These are phyloP conservation scores for Ceratobasidium theobromae DNA, from an alignment of 1,284 basidiomycete genomes.

Conservation along the genomic window DNA sequence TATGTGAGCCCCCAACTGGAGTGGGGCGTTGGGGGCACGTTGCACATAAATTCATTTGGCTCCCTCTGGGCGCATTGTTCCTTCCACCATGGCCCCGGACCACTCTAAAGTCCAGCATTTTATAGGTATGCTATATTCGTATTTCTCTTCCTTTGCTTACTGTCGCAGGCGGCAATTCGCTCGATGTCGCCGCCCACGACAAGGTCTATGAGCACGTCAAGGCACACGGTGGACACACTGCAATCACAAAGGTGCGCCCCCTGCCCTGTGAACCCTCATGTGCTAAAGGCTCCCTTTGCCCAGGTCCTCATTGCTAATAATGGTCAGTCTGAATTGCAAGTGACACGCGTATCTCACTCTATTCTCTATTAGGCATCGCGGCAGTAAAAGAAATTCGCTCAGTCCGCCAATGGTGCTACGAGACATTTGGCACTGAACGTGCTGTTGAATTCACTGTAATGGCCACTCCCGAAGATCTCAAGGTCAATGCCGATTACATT, in stretches of 20 bases:
- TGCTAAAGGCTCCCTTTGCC: constrained; percentile 3
- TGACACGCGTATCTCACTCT: constrained; percentile 37
- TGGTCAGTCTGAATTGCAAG: constrained; percentile 50
- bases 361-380: constrained; percentile 73
- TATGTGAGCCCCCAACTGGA: constrained; percentile 16
- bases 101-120: constrained; percentile 50
- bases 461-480: constrained; percentile 98
- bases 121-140: constrained; percentile 42
- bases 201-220: constrained; percentile 91
- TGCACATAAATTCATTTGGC: constrained; percentile 10
- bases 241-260: constrained; percentile 88
- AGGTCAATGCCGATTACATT: constrained; percentile 99
- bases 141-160: too few species aligned
- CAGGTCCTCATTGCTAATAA: constrained; percentile 97
- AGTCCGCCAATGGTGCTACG: constrained; percentile 99
- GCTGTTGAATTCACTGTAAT: constrained; percentile 99
- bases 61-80: background rate
- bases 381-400: constrained; percentile 99
- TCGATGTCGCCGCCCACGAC: constrained; percentile 79
- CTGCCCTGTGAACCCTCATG: constrained; percentile 4
- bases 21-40: constrained; percentile 23
- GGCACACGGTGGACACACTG: constrained; percentile 91
- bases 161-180: constrained; percentile 80
- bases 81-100: constrained; percentile 41
- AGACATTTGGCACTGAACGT: constrained; percentile 96